Percentiles rank a stretch among this genome's conserved stretches.
phyloP scores from a whole-genome alignment of 352 stramenopile species.

The Phytophthora fragariae region DNA sequence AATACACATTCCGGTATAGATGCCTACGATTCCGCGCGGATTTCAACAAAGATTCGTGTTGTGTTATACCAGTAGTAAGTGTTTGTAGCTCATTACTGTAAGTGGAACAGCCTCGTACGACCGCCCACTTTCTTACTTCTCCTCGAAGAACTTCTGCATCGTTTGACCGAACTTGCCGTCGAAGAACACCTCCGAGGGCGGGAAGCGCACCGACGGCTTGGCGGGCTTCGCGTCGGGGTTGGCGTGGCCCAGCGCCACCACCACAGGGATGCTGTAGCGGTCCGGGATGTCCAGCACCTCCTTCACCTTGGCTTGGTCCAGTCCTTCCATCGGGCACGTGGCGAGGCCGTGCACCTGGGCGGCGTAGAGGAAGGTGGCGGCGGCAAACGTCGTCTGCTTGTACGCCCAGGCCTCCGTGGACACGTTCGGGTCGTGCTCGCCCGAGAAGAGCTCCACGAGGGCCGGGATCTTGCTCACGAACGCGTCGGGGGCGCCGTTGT shows the following conservation, averaged over 20 bases:
- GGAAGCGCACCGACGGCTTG: slow-evolving; percentile 50
- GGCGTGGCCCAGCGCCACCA: slow-evolving; percentile 66
- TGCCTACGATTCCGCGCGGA: too few relatives aligned
- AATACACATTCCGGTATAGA: too few relatives aligned
- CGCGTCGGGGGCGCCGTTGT: slow-evolving; percentile 49
- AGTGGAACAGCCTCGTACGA: too few relatives aligned
- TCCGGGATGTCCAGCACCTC: slow-evolving; percentile 70
- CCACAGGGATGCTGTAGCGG: slow-evolving; percentile 70
- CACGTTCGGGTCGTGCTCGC: slow-evolving; percentile 60
- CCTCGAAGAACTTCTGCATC: slow-evolving; percentile 51
- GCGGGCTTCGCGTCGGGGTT: slow-evolving; percentile 22
- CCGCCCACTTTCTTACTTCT: slow-evolving; percentile 10
- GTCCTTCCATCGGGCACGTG: slow-evolving; percentile 78
- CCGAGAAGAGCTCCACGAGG: slow-evolving; percentile 59
- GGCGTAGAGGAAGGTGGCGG: slow-evolving; percentile 68
- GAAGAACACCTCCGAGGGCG: slow-evolving; percentile 74
- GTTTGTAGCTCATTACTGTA: neutral
- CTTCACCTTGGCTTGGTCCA: slow-evolving; percentile 56
- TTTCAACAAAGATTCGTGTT: too few relatives aligned
- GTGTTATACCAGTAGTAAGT: too few relatives aligned
- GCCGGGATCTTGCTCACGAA: slow-evolving; percentile 55
- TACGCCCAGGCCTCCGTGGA: slow-evolving; percentile 73
- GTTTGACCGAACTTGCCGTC: slow-evolving; percentile 74
- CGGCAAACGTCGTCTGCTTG: slow-evolving; percentile 77
- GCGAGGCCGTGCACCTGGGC: slow-evolving; percentile 62